Percentiles rank a stretch among this genome's conserved stretches.
phyloP scores from a whole-genome alignment of 345 rosid genomes.

The Anacardium occidentale region DNA sequence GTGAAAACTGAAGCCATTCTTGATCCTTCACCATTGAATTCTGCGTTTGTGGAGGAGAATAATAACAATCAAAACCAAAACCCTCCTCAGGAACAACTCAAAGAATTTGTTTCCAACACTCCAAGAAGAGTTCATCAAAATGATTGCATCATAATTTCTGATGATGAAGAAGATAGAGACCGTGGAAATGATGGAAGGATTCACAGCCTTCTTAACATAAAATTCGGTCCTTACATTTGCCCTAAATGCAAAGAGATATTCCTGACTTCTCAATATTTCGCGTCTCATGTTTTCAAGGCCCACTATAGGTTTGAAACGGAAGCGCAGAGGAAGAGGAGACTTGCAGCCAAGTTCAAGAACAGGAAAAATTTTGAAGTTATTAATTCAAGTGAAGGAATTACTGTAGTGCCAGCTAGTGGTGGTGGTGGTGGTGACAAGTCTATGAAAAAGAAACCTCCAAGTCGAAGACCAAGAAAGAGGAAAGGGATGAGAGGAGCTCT shows the following conservation, averaged over 20 bases:
- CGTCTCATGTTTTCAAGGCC: background rate
- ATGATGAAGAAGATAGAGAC: background rate
- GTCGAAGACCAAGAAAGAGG: background rate
- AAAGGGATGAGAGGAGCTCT: background rate
- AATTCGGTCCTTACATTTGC: slow-evolving; percentile 2
- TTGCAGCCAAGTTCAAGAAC: background rate
- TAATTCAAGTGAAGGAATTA: background rate
- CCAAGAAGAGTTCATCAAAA: background rate
- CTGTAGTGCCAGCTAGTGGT: background rate
- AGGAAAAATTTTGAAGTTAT: background rate
- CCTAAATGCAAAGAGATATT: background rate
- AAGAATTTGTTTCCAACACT: background rate
- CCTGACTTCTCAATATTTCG: slow-evolving; percentile 1
- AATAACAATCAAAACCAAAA: background rate
- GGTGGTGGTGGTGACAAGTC: too few species aligned
- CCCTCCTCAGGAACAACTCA: background rate
- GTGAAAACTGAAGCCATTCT: background rate
- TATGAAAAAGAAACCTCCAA: too few species aligned
- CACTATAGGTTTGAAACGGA: background rate
- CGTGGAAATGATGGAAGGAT: background rate
- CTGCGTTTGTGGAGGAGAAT: background rate
- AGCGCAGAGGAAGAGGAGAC: background rate
- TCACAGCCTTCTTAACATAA: background rate
- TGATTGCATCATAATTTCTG: background rate
- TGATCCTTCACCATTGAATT: background rate